Evolutionary conservation across 441 rosid genomes (phyloP).

Genomic region (Erysimum pusillum): DNA sequence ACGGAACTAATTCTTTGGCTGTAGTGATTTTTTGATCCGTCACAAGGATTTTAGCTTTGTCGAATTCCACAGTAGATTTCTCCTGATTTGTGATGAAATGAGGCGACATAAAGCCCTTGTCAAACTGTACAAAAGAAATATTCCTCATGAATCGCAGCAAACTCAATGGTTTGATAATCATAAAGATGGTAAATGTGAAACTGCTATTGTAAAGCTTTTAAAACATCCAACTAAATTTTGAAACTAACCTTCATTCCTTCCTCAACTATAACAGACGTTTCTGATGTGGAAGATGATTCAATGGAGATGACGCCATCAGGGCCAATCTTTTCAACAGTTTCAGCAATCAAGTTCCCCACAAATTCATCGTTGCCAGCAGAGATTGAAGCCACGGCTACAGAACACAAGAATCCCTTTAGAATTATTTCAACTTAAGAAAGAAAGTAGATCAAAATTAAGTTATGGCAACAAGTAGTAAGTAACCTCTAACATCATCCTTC

Average conservation of each 20-base stretch:
- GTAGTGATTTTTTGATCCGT: constrained; percentile 78
- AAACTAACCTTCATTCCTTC: constrained; percentile 90
- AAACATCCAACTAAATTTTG: background rate
- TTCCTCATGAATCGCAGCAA: constrained; percentile 15
- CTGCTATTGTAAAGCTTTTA: constrained; percentile 2
- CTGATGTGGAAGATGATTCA: constrained; percentile 80
- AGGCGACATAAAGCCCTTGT: constrained; percentile 89
- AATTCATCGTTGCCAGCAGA: constrained; percentile 94
- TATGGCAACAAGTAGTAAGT: constrained; percentile 8
- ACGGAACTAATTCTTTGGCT: constrained; percentile 78
- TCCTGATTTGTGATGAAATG: constrained; percentile 88
- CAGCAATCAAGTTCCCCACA: constrained; percentile 79
- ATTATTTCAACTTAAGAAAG: constrained; percentile 16
- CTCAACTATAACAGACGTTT: constrained; percentile 75
- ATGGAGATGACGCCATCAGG: constrained; percentile 86
- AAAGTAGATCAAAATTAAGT: background rate
- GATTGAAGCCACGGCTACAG: constrained; percentile 87
- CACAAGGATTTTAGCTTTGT: constrained; percentile 80
- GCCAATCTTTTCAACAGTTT: constrained; percentile 83
- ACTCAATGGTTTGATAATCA: constrained; percentile 6
- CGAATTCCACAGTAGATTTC: constrained; percentile 80
- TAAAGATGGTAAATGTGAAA: constrained; percentile 15
- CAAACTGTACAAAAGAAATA: constrained; percentile 63
- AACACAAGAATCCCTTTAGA: constrained; percentile 13
- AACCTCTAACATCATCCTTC: constrained; percentile 75